These are phyloP conservation scores for Ascobolus immersus DNA, from an alignment of 495 filamentous ascomycete genomes.

Conservation along the genomic window DNA sequence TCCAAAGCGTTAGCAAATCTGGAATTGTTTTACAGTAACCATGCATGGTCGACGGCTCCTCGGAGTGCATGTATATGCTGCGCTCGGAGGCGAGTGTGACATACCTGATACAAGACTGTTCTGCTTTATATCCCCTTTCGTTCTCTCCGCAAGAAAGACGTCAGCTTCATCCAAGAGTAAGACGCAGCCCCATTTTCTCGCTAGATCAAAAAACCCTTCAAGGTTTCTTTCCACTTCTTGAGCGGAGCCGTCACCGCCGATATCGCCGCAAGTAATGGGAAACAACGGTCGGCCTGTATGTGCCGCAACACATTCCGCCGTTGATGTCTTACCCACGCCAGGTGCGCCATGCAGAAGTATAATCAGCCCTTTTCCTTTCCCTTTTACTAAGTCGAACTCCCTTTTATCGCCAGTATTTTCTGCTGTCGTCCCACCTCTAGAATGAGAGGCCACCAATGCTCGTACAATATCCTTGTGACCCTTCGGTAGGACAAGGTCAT, in stretches of 20 bases:
- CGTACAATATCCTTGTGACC: conserved; percentile 29
- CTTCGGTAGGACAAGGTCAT: conserved; percentile 26
- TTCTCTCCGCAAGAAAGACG: conserved; percentile 27
- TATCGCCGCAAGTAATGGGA: conserved; percentile 8
- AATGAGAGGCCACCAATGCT: conserved; percentile 25
- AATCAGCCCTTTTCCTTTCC: conserved; percentile 44
- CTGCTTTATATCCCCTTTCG: conserved; percentile 18
- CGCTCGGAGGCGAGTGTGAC: too few species aligned
- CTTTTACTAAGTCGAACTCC: conserved; percentile 17
- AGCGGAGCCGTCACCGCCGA: conserved; percentile 20
- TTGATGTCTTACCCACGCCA: conserved; percentile 5
- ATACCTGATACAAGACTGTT: conserved; percentile 25
- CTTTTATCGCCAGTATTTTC: too few species aligned
- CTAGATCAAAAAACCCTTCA: conserved; percentile 19
- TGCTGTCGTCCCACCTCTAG: too few species aligned
- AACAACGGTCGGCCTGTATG: conserved; percentile 3
- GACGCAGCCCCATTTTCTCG: conserved; percentile 24
- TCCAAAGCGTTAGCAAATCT: conserved; percentile 24
- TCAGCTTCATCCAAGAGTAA: conserved; percentile 33
- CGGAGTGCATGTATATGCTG: too few species aligned
- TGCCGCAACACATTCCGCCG: conserved; percentile 7
- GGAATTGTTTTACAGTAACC: conserved; percentile 28
- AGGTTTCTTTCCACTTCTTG: conserved; percentile 21
- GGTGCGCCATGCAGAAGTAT: conserved; percentile 17
- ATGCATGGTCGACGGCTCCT: too few species aligned